Evolutionary conservation across 2,329 filamentous ascomycete species (phyloP), one percentile per base, ranked within the genome.

Genomic region (Nemania sp.): DNA sequence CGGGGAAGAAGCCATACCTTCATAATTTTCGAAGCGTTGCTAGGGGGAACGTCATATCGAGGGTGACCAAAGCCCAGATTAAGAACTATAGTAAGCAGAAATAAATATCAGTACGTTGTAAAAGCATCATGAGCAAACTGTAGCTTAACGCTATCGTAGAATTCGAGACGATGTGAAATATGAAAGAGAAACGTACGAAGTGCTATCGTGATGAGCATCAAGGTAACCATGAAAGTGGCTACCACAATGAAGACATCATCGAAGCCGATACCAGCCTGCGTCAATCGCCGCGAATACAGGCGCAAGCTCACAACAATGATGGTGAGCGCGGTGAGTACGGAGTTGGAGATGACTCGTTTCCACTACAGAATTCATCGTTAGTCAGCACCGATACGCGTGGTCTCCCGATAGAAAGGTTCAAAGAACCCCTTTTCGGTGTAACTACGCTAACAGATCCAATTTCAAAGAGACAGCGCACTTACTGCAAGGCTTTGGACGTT

Each of bases 241-340:
- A 45, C n/a, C 1, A 61, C 1, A 19, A 59, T 56, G n/a, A 60
- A 49, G 15, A 50, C 50, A 28, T 65, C 63, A 14, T 65, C 62
- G 61, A 56, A 62, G 15, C 58, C 56, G 2, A 59, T 12, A 19
- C 56, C 50, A 15, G 56, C 54, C 3, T 49, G 45, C 8, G 54
- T 60, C 26, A 61, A 15, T 6, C 36, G 49, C 41, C 62, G 28
- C 1, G 48, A 62, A 33, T 54, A 59, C 12, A 63, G 11, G 1
- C 62, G 62, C 6, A 62, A 22, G 12, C 20, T 30, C 19, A 64
- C 52, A 1, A 57, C 43, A 15, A 62, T 1, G 24, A 57, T 36
- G 1, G 36, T 51, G 2, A 51, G n/a, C 1, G 20, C 6, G 31
- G 44, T 53, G 14, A 56, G 23, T 3, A 40, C 53, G 9, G 49